Conservation (phyloP, 78 protist genomes). For the slime mould (Dictyostelium discoideum) region DNA sequence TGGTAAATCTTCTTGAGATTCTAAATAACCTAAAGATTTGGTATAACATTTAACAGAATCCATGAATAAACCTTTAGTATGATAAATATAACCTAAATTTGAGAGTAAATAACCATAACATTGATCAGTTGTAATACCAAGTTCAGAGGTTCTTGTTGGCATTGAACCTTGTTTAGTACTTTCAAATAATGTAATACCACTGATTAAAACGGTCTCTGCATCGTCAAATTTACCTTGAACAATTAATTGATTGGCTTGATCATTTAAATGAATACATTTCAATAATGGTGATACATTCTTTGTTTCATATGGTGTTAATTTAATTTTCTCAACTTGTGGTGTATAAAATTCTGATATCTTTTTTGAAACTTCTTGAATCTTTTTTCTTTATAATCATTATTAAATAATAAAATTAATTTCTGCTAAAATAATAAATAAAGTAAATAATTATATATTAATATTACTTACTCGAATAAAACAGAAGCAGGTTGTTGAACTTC, state of each 20-base stretch:
- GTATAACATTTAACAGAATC: conserved; percentile 10
- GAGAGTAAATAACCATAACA: conserved; percentile 18
- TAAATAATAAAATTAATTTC: no score
- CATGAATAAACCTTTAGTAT: not conserved
- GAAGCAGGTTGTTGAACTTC: no score
- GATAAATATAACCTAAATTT: conserved; percentile 33
- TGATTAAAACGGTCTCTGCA: conserved; percentile 35
- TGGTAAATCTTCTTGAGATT: not conserved
- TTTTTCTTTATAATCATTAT: not conserved
- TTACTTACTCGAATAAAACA: not conserved
- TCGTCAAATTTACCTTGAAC: not conserved
- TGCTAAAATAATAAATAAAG: no score
- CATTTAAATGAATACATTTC: conserved; percentile 17
- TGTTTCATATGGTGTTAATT: not conserved
- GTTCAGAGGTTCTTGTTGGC: not conserved
- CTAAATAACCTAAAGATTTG: not conserved
- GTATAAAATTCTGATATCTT: conserved; percentile 58
- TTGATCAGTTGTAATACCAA: not conserved
- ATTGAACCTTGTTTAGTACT: not conserved
- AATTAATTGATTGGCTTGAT: not conserved
- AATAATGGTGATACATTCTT: not conserved
- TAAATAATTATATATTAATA: no score
- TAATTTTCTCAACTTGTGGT: conserved; percentile 23
- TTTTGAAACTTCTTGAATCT: conserved; percentile 28
- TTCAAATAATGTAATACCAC: conserved; percentile 13